Percentiles rank a stretch among this genome's conserved stretches.
Conservation (phyloP, 2,329 filamentous ascomycete species). For the Trichophyton mentagrophytes region DNA sequence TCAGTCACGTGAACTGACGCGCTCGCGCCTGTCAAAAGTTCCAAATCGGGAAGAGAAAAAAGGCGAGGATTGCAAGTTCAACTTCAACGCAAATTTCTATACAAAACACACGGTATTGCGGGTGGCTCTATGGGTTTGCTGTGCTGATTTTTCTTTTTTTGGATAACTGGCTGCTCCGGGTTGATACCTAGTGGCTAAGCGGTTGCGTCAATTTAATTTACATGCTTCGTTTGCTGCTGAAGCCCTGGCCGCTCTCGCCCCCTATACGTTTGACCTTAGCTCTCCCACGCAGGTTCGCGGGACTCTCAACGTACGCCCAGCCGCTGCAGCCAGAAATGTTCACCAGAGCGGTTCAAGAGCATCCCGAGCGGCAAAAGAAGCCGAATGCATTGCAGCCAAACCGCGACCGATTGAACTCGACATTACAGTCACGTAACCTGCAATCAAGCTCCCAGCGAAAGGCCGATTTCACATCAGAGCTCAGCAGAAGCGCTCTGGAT, state of each 20-base stretch:
- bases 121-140: neutral
- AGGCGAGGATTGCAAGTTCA: neutral
- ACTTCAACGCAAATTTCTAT: neutral
- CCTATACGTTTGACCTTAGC: neutral
- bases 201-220: neutral
- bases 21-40: neutral
- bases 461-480: conserved; percentile 21
- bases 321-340: conserved; percentile 22
- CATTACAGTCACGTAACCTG: conserved; percentile 15
- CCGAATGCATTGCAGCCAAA: conserved; percentile 25
- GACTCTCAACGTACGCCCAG: conserved; percentile 1
- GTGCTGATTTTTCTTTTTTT: neutral
- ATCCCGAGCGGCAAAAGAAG: conserved; percentile 17
- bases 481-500: conserved; percentile 23
- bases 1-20: neutral
- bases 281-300: neutral
- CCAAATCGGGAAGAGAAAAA: neutral
- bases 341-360: conserved; percentile 29
- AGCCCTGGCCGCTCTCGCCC: neutral
- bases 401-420: conserved; percentile 19
- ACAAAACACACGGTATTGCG: neutral
- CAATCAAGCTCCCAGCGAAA: conserved; percentile 28
- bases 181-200: neutral
- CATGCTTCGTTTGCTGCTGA: neutral
- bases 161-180: neutral